phyloP scores from a whole-genome alignment of 106 monocot species.

The Acorus gramineus region DNA sequence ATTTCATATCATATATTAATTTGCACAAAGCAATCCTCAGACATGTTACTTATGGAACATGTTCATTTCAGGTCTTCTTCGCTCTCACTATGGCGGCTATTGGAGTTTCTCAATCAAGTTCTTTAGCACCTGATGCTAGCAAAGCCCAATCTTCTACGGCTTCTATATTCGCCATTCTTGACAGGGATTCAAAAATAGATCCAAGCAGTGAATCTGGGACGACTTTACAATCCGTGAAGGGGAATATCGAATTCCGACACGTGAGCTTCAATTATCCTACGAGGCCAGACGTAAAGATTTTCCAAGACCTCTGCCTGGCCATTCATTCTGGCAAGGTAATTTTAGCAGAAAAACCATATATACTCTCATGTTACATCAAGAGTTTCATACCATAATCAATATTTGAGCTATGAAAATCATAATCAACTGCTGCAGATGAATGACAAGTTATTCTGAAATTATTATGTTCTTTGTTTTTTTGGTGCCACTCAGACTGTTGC shows the following conservation, averaged over 20 bases:
- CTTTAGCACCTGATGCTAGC: slow-evolving; percentile 30
- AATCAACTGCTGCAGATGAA: no score
- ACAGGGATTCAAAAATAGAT: slow-evolving; percentile 37
- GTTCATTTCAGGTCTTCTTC: slow-evolving; percentile 38
- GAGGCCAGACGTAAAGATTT: slow-evolving; percentile 47
- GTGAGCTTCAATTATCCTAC: slow-evolving; percentile 43
- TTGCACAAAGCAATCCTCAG: no score
- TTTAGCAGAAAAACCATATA: neutral
- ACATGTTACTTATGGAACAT: no score
- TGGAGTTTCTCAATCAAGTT: slow-evolving; percentile 39
- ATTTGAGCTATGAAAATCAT: no score
- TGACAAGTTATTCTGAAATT: no score
- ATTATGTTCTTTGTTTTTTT: neutral
- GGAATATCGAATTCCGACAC: slow-evolving; percentile 39
- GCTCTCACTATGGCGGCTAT: slow-evolving; percentile 28
- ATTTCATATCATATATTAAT: no score
- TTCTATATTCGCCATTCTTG: slow-evolving; percentile 46
- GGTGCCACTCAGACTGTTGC: slow-evolving; percentile 27
- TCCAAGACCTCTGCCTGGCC: slow-evolving; percentile 35
- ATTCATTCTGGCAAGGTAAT: slow-evolving; percentile 43
- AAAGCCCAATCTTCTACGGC: slow-evolving; percentile 49
- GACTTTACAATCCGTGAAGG: slow-evolving; percentile 20
- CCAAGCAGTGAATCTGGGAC: slow-evolving; percentile 24
- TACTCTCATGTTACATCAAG: neutral
- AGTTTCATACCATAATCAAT: slow-evolving; percentile 15